phyloP scores from a whole-genome alignment of 1,284 basidiomycete species.

The Laetiporus sulphureus region DNA sequence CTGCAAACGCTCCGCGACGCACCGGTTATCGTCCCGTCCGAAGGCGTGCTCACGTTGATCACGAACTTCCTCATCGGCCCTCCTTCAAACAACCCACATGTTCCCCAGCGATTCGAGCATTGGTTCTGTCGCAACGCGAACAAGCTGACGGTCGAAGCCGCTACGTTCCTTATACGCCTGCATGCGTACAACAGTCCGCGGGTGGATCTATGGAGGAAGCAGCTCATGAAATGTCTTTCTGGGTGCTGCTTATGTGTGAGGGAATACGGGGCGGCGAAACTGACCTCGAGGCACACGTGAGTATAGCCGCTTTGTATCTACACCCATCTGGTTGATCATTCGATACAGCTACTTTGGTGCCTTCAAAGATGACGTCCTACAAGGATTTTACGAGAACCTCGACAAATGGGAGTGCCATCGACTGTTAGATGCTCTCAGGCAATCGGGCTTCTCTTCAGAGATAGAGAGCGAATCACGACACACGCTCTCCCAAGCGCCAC shows the following conservation, averaged over 20 bases:
- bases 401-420: slow-evolving; percentile 58
- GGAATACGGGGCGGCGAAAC: slow-evolving; percentile 57
- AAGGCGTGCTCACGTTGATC: slow-evolving; percentile 45
- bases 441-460: slow-evolving; percentile 27
- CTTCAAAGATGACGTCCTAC: slow-evolving; percentile 41
- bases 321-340: slow-evolving; percentile 24
- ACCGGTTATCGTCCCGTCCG: slow-evolving; percentile 40
- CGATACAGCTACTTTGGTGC: slow-evolving; percentile 64
- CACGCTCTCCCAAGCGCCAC: slow-evolving; percentile 35
- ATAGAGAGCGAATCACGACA: slow-evolving; percentile 13
- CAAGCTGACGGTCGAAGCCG: slow-evolving; percentile 47
- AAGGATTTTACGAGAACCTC: slow-evolving; percentile 58
- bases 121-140: slow-evolving; percentile 68
- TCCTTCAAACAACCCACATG: slow-evolving; percentile 1
- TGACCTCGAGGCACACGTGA: slow-evolving; percentile 58
- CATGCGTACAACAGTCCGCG: slow-evolving; percentile 66
- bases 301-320: slow-evolving; percentile 25
- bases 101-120: slow-evolving; percentile 30
- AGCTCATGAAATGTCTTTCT: slow-evolving; percentile 47
- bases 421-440: slow-evolving; percentile 39
- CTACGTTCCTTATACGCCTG: slow-evolving; percentile 73
- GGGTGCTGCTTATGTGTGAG: slow-evolving; percentile 65
- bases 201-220: slow-evolving; percentile 58
- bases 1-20: slow-evolving; percentile 47
- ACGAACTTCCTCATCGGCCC: slow-evolving; percentile 49